Evolutionary conservation across 169 alveolate genomes (phyloP), one percentile per base, ranked within the genome.

Genomic region (Eimeria praecox): DNA sequence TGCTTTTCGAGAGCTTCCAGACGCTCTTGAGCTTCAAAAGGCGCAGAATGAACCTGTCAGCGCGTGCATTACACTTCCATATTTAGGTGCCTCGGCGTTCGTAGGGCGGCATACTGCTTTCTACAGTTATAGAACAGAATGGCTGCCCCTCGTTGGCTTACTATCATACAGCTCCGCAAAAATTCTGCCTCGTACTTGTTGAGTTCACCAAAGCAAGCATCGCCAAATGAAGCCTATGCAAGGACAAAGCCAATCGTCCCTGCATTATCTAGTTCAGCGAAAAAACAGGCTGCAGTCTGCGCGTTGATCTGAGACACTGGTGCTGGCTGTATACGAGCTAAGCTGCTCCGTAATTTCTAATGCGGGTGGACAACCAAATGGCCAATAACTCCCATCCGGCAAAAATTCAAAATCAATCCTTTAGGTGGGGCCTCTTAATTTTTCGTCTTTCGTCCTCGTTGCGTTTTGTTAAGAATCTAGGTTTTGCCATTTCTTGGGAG

Each of bases 11-110:
- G 83, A 3, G 44, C n/a, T 64, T 62, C 83, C 12, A 87, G 94
- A 20, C 59, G 82, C 24, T 27, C 40, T n/a, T 44, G 83, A 6
- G 83, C 94, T 33, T 59, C 94, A 5, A 27, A 6, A 24, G 94
- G 94, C 5, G 94, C 33, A 24, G 94, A 87, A 40, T 42, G 66
- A 33, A 35, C 42, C 94, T 87, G 94, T 3, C 40, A n/a, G 14
- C 3, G 30, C 40, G 66, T 30, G n/a, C 42, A 78, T 44, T 12
- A 16, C 27, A 3, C 0, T 78, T 3, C 66, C 1, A 42, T 3
- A 30, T 78, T 42, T 3, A 18, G 8, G 2, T 10, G 42, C 9
- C 66, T 2, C 46, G 66, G 27, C 49, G 30, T 3, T 27, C 38
- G 30, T 27, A 44, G 10, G 33, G 33, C 2, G 18, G 18, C 40